phyloP scores from a whole-genome alignment of 176 grass and related monocot species.

The Rhynchospora pubera region DNA sequence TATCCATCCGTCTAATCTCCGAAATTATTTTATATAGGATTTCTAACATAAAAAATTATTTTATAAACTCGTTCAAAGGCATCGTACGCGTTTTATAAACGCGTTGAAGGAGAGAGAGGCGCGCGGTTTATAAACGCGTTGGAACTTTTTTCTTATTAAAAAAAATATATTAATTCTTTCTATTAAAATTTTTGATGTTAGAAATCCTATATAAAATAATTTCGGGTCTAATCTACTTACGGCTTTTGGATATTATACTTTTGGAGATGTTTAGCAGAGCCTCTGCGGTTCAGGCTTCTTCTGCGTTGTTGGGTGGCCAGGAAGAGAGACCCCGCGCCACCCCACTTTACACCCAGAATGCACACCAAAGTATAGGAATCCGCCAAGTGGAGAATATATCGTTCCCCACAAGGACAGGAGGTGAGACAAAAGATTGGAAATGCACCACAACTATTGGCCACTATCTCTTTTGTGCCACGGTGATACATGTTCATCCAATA shows the following conservation, averaged over 20 bases:
- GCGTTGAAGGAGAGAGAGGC: no score
- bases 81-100: no score
- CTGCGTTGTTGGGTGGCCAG: background rate
- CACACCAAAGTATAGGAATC: background rate
- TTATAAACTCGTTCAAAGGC: no score
- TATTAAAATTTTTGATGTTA: no score
- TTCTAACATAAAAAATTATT: no score
- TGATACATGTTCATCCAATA: background rate
- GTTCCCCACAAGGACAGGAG: background rate
- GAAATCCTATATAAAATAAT: no score
- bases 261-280: background rate
- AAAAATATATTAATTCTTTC: no score
- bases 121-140: no score
- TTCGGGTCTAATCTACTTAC: no score
- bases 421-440: slow-evolving; percentile 13
- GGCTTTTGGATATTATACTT: background rate
- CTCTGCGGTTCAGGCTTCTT: background rate
- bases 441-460: slow-evolving; percentile 7
- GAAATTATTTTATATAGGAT: no score
- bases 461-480: background rate
- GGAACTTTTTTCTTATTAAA: no score
- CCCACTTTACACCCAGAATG: slow-evolving; percentile 15
- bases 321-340: background rate
- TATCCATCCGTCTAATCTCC: no score
- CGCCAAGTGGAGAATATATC: slow-evolving; percentile 7